These are phyloP conservation scores for Candida silvatica DNA, from an alignment of 805 yeast genomes.

Conservation along the genomic window DNA sequence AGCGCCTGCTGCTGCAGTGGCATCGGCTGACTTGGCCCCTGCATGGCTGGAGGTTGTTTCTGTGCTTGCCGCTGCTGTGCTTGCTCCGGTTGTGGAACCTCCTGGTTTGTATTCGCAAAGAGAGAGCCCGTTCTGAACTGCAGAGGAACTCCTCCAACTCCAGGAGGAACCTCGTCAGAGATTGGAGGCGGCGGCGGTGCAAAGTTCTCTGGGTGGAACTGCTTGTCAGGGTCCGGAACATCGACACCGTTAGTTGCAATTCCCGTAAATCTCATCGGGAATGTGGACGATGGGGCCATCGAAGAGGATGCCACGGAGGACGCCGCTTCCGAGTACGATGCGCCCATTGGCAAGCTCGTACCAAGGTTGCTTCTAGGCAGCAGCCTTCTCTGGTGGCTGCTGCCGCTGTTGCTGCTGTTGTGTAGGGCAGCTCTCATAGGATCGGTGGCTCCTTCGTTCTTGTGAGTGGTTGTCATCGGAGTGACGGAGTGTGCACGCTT, in stretches of 20 bases:
- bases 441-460: neutral
- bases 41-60: neutral
- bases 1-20: neutral
- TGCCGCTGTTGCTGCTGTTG: too few relatives aligned
- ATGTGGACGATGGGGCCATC: too few relatives aligned
- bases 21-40: neutral
- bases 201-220: neutral
- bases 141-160: neutral
- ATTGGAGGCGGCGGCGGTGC: too few relatives aligned
- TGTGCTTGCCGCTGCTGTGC: conserved; percentile 2
- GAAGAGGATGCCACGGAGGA: neutral
- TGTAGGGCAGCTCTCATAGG: neutral
- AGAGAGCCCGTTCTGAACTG: neutral
- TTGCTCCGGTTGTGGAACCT: conserved; percentile 1
- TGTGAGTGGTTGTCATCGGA: neutral
- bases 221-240: neutral
- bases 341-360: neutral
- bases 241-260: neutral
- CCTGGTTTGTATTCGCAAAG: neutral
- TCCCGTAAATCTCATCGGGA: neutral
- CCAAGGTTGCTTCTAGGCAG: too few relatives aligned
- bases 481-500: neutral
- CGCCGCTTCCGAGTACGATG: neutral
- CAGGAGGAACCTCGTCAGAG: too few relatives aligned
- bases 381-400: too few relatives aligned